phyloP scores from a whole-genome alignment of 1,284 basidiomycete species.

The Coniferiporia weirii region DNA sequence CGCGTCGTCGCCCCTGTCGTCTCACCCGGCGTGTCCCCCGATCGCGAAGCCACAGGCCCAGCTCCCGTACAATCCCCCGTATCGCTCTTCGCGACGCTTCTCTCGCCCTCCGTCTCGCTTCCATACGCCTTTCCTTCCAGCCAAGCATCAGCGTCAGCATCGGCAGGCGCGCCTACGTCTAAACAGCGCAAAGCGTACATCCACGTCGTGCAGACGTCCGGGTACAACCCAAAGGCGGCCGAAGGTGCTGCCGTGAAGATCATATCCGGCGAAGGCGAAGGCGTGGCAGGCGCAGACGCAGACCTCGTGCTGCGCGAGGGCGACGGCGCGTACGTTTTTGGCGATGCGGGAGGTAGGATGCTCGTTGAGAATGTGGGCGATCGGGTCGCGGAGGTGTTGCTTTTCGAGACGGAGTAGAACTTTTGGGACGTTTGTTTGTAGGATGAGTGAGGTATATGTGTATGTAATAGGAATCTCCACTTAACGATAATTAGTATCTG shows the following conservation, averaged over 20 bases:
- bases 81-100: slow-evolving; percentile 61
- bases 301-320: slow-evolving; percentile 51
- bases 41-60: slow-evolving; percentile 66
- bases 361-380: slow-evolving; percentile 58
- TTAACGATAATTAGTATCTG: too few species aligned
- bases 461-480: too few species aligned
- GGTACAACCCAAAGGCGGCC: slow-evolving; percentile 56
- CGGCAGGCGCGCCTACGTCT: slow-evolving; percentile 26
- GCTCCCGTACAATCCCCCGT: slow-evolving; percentile 66
- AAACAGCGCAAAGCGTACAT: slow-evolving; percentile 50
- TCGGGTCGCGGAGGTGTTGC: slow-evolving; percentile 56
- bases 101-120: slow-evolving; percentile 50
- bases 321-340: slow-evolving; percentile 65
- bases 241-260: slow-evolving; percentile 48
- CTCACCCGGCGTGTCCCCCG: slow-evolving; percentile 46
- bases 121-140: slow-evolving; percentile 38
- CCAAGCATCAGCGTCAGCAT: not conserved
- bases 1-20: slow-evolving; percentile 68
- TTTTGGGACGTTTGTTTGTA: too few species aligned
- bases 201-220: slow-evolving; percentile 71
- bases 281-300: slow-evolving; percentile 27
- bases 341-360: slow-evolving; percentile 39
- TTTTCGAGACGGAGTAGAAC: slow-evolving; percentile 26
- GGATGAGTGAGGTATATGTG: too few species aligned
- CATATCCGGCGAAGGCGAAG: slow-evolving; percentile 21